Evolutionary conservation across 495 filamentous ascomycete genomes (phyloP).

Genomic region (Talaromyces stipitatus): DNA sequence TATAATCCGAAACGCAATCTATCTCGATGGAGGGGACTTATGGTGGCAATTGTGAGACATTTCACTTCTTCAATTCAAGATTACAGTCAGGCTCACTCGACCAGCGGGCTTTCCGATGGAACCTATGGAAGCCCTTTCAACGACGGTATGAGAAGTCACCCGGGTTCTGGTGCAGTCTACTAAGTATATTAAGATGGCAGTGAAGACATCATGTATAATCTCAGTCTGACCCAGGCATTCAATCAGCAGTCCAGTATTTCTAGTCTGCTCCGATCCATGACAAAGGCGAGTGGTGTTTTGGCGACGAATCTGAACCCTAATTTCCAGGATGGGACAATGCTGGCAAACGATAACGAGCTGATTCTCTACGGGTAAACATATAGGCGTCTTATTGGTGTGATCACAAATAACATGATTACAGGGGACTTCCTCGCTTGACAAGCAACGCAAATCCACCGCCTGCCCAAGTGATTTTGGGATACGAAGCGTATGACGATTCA

Average conservation of each 20-base stretch:
- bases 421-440: constrained; percentile 11
- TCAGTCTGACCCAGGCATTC: constrained; percentile 29
- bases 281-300: constrained; percentile 29
- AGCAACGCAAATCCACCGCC: constrained; percentile 18
- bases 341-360: constrained; percentile 51
- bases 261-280: constrained; percentile 27
- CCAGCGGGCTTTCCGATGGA: constrained; percentile 3
- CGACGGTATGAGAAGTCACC: constrained; percentile 1
- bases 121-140: background rate
- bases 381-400: constrained; percentile 33
- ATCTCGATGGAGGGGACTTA: constrained; percentile 51
- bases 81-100: background rate
- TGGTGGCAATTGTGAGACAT: constrained; percentile 26
- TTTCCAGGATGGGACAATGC: constrained; percentile 48
- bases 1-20: constrained; percentile 52
- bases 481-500: constrained; percentile 35
- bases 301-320: constrained; percentile 45
- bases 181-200: background rate
- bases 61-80: background rate
- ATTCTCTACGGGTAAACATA: constrained; percentile 16
- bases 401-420: constrained; percentile 6
- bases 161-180: background rate
- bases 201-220: constrained; percentile 1
- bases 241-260: constrained; percentile 28
- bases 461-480: constrained; percentile 30